phyloP scores from a whole-genome alignment of 2,329 filamentous ascomycete species.

The Cordyceps militaris region DNA sequence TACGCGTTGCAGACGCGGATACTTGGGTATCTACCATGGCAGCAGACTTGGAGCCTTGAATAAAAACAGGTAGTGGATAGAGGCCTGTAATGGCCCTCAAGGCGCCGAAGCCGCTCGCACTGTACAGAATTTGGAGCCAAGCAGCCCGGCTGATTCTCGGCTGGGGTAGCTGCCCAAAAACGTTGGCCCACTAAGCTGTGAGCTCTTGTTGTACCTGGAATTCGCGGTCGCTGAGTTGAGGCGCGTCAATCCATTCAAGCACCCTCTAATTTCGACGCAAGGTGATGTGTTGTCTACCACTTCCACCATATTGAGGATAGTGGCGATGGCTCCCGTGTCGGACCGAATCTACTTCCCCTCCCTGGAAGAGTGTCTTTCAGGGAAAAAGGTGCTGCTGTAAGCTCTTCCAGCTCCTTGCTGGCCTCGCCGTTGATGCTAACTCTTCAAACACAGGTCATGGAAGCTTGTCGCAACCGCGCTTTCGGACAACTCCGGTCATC shows the following conservation, averaged over 20 bases:
- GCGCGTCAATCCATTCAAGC: conserved; percentile 27
- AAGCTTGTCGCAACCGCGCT: conserved; percentile 50
- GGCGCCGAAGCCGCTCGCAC: conserved; percentile 8
- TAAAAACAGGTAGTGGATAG: no score
- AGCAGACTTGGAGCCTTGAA: no score
- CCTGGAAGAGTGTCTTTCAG: conserved; percentile 76
- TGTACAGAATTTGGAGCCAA: neutral
- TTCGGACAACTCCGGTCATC: conserved; percentile 49
- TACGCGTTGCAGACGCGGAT: no score
- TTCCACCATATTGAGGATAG: conserved; percentile 41
- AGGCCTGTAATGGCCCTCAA: neutral
- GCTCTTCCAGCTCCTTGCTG: conserved; percentile 26
- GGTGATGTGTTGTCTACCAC: conserved; percentile 34
- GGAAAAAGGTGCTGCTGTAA: conserved; percentile 74
- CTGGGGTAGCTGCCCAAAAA: conserved; percentile 9
- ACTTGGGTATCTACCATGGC: no score
- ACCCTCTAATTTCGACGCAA: conserved; percentile 17
- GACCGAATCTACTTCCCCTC: conserved; percentile 74
- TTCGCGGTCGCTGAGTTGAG: conserved; percentile 7
- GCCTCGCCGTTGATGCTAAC: conserved; percentile 4
- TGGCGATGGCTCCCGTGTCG: conserved; percentile 63
- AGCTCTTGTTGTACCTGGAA: conserved; percentile 3
- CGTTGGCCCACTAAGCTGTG: conserved; percentile 7
- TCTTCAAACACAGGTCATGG: conserved; percentile 47
- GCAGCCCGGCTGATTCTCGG: conserved; percentile 13